Base-by-base conservation (phyloP, 306 rosid species). In the Clitoria ternatea region DNA sequence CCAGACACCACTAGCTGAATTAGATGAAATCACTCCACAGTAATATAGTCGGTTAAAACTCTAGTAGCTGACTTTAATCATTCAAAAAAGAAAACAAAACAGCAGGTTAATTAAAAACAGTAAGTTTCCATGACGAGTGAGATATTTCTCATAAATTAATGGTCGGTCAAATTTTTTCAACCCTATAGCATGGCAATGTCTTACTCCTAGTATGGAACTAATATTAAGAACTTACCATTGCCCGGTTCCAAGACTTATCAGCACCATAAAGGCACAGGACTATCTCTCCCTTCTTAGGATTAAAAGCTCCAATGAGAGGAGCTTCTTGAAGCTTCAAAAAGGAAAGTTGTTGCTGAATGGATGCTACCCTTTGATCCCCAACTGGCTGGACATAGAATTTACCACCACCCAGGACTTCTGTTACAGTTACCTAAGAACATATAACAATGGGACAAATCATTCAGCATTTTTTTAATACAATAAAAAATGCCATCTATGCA, bases 211-310 rank as follows among this genome's bases (percentile, higher is more conserved):
- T 32, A 59, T 26, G 1, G 27, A 55, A 49, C 32, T 45, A 24
- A 57, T 50, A 72, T 61, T 29, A 23, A 30, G 60, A 36, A 77
- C 95, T 86, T 67, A 88, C 97, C 97, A 90, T 84, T 61, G 97
- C 97, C 55, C 97, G 86, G 62, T 88, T 79, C 97, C 97, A 90
- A 18, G 95, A 86, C 26, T 86, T 79, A 70, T 90, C 97, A 12
- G 85, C 84, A 73, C 85, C 82, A 69, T 81, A 90, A 45, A 88
- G 90, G 48, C 90, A 85, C 37, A 90, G 92, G 75, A 90, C 97
- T 23, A 73, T 72, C 35, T 90, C 97, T 27, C 97, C 97, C 81
- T 86, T 90, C 74, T 85, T 88, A 53, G 97, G 97, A 81, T 66
- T 88, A 77, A 86, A 90, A 57, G 95, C 82, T 37, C 97, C 97